Percentiles rank a stretch among this genome's conserved stretches.
These are phyloP conservation scores for Lentinus tigrinus DNA, from an alignment of 768 basidiomycete genomes.

Conservation along the genomic window DNA sequence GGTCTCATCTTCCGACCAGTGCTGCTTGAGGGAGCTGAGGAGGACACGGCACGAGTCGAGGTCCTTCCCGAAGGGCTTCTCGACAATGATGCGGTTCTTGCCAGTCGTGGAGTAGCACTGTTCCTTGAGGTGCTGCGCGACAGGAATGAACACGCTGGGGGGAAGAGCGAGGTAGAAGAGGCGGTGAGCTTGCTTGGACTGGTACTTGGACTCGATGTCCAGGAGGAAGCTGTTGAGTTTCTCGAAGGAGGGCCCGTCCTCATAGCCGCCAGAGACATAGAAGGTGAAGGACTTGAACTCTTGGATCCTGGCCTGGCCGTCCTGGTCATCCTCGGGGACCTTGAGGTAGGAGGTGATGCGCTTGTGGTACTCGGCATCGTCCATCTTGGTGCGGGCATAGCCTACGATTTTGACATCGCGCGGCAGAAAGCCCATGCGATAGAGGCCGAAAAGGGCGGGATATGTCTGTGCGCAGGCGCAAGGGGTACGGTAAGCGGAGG, in stretches of 20 bases:
- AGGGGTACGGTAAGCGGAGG: slow-evolving; percentile 10
- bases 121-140: slow-evolving; percentile 79
- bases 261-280: slow-evolving; percentile 89
- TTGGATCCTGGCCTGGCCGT: slow-evolving; percentile 61
- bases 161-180: slow-evolving; percentile 97
- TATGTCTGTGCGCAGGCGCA: slow-evolving; percentile 61
- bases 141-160: slow-evolving; percentile 93
- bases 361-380: slow-evolving; percentile 77
- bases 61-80: slow-evolving; percentile 99
- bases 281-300: slow-evolving; percentile 80
- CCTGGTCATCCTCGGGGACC: slow-evolving; percentile 59
- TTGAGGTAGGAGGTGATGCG: slow-evolving; percentile 87
- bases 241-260: slow-evolving; percentile 77
- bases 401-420: slow-evolving; percentile 87
- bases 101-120: slow-evolving; percentile 75
- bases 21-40: slow-evolving; percentile 72
- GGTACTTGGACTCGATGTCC: slow-evolving; percentile 72
- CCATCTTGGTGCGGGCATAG: slow-evolving; percentile 97
- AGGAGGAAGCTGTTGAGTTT: slow-evolving; percentile 73
- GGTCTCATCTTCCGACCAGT: slow-evolving; percentile 96
- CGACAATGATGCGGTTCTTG: slow-evolving; percentile 90
- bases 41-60: slow-evolving; percentile 80
- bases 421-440: slow-evolving; percentile 76
- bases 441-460: slow-evolving; percentile 92
- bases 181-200: slow-evolving; percentile 67